phyloP scores from a whole-genome alignment of 2,329 filamentous ascomycete genomes.

The Colletotrichum liaoningense region DNA sequence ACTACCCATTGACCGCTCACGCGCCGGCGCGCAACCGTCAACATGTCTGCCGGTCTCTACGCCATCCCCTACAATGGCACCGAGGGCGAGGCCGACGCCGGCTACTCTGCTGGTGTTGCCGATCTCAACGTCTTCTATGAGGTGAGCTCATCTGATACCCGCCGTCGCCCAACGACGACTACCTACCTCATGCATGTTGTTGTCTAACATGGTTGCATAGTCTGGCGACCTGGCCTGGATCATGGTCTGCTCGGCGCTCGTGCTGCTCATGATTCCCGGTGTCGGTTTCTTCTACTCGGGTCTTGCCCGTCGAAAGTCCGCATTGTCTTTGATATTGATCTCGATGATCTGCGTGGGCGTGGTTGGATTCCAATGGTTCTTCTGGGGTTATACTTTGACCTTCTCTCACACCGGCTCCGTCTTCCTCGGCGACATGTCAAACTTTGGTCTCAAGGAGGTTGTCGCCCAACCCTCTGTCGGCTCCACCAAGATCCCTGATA shows the following conservation, averaged over 20 bases:
- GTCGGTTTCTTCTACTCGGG: slow-evolving; percentile 97
- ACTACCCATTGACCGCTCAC: slow-evolving; percentile 7
- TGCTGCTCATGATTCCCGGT: slow-evolving; percentile 92
- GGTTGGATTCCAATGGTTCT: slow-evolving; percentile 93
- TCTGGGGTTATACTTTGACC: slow-evolving; percentile 90
- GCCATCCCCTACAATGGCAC: slow-evolving; percentile 63
- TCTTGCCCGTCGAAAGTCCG: slow-evolving; percentile 88
- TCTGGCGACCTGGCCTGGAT: slow-evolving; percentile 88
- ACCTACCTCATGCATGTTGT: slow-evolving; percentile 30
- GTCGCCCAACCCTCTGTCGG: slow-evolving; percentile 81
- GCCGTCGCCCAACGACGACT: slow-evolving; percentile 6
- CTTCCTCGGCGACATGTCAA: slow-evolving; percentile 83
- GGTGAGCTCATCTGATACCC: slow-evolving; percentile 55
- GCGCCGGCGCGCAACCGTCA: slow-evolving; percentile 24
- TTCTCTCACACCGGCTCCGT: slow-evolving; percentile 84
- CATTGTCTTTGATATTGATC: slow-evolving; percentile 86
- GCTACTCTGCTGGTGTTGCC: slow-evolving; percentile 63
- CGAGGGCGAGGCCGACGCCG: slow-evolving; percentile 59
- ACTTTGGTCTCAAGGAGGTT: slow-evolving; percentile 85
- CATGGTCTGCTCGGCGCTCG: slow-evolving; percentile 79
- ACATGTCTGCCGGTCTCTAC: slow-evolving; percentile 48
- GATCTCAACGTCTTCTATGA: slow-evolving; percentile 90
- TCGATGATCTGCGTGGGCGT: slow-evolving; percentile 84
- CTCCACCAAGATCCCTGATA: slow-evolving; percentile 77
- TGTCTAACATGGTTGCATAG: slow-evolving; percentile 52